Evolutionary conservation across 768 basidiomycete species (phyloP).

Genomic region (Leccinum subtestaceum): DNA sequence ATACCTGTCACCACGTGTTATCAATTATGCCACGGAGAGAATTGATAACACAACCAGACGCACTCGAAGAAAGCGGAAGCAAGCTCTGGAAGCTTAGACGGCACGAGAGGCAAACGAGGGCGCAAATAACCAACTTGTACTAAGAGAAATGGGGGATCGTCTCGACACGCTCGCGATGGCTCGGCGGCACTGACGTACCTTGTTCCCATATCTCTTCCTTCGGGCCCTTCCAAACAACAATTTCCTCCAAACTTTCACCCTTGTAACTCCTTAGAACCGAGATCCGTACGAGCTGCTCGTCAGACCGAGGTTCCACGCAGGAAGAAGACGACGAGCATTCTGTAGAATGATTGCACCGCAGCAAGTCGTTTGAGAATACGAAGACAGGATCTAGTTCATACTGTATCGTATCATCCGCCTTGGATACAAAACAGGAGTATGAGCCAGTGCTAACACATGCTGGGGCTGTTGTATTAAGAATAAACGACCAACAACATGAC

Average conservation of each 20-base stretch:
- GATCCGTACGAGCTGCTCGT: conserved; percentile 56
- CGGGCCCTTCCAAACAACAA: conserved; percentile 76
- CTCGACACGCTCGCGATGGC: neutral
- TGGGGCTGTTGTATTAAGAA: conserved; percentile 1
- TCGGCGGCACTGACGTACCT: conserved; percentile 40
- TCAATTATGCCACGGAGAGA: neutral
- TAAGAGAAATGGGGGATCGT: conserved; percentile 20
- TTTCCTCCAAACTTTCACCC: conserved; percentile 23
- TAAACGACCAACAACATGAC: neutral
- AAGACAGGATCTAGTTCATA: conserved; percentile 60
- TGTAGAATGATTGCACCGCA: conserved; percentile 40
- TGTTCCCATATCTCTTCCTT: conserved; percentile 60
- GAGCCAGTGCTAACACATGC: conserved; percentile 6
- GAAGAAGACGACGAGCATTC: conserved; percentile 39
- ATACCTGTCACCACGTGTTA: conserved; percentile 43
- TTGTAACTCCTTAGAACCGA: conserved; percentile 31
- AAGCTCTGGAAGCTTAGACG: conserved; percentile 23
- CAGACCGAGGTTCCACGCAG: conserved; percentile 54
- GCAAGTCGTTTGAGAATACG: conserved; percentile 37
- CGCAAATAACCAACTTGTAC: conserved; percentile 51
- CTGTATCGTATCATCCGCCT: conserved; percentile 25
- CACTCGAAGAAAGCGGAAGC: conserved; percentile 51
- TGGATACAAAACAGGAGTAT: conserved; percentile 45
- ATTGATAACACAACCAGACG: conserved; percentile 24
- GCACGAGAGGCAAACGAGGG: conserved; percentile 32